Evolutionary conservation across 371 early-diverging fungal genomes (phyloP), one percentile per base, ranked within the genome.

Genomic region (Dinochytrium kinnereticum): DNA sequence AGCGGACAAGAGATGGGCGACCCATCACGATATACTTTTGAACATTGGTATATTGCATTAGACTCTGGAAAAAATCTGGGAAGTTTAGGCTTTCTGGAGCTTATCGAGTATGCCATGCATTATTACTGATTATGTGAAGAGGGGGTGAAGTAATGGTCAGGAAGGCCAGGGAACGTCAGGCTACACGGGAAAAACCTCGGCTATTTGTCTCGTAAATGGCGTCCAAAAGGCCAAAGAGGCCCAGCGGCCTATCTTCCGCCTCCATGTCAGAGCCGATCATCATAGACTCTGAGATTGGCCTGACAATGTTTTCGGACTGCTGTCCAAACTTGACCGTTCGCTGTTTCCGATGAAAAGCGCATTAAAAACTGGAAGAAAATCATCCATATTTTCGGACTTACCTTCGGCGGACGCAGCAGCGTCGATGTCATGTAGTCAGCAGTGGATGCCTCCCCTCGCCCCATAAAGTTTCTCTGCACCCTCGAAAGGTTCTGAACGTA

Each of bases 401-500:
- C 57, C 24, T 26, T 7, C 5, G 44, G 44, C 13, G 57, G 57
- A 10, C 57, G 57, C 24, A 55, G 26, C 10, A 55, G 57, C 57
- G 10, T 19, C 57, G 57, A 55, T 7, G 57, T 24, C 57, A 55
- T 55, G 24, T 17, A 55, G 26, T 55, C 57, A 15, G 30, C 26
- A 5, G 57, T 55, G 10, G 57, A 55, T 7, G 57, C 57, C 24
- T 55, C 57, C 30, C 17, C 26, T 19, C 44, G 7, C 13, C 13
- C 19, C 44, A 44, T 44, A 7, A 44, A 61, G 15, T 31, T 37
- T 3, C 70, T 59, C 40, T 64, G 34, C 50, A 55, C 74, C 40
- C 76, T 67, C 21, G 24, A 10, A 0, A 85, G 38, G 3, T 78
- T 79, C 36, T 85, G 84, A 10, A 94, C 78, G 76, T 91, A 94